A percentile compares a stretch with the other conserved stretches of the same genome.
These are phyloP conservation scores for Kappamyces sp. DNA, from an alignment of 192 early-diverging fungal species.

Conservation along the genomic window DNA sequence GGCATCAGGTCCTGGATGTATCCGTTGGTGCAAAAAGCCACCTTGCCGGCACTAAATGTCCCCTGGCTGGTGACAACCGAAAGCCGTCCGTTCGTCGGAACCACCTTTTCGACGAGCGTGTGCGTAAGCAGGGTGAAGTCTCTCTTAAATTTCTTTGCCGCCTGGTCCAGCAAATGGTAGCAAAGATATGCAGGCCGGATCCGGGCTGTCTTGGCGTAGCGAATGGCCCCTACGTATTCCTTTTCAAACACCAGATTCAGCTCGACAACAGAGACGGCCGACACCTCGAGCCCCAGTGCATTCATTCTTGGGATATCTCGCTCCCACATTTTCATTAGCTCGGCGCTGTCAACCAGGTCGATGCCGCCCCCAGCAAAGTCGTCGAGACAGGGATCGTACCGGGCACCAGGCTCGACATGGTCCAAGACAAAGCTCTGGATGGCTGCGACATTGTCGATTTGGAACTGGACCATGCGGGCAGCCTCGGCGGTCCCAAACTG, in stretches of 20 bases:
- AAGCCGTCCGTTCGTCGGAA: background rate
- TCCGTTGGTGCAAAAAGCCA: slow-evolving; percentile 45
- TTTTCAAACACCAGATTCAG: background rate
- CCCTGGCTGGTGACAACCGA: slow-evolving; percentile 20
- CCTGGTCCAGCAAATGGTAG: slow-evolving; percentile 11
- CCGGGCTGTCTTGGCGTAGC: background rate
- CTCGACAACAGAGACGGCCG: background rate
- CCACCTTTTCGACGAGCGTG: slow-evolving; percentile 14
- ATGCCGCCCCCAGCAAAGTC: slow-evolving; percentile 18
- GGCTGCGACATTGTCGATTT: slow-evolving; percentile 17
- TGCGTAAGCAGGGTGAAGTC: slow-evolving; percentile 14
- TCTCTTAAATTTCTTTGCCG: background rate
- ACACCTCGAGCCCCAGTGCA: slow-evolving; percentile 7
- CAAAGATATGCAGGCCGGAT: slow-evolving; percentile 21
- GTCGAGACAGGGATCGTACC: slow-evolving; percentile 14
- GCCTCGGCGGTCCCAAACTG: slow-evolving; percentile 13
- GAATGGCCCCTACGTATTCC: slow-evolving; percentile 13
- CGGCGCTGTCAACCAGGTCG: slow-evolving; percentile 1
- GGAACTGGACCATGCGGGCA: slow-evolving; percentile 21
- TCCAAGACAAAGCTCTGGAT: slow-evolving; percentile 8
- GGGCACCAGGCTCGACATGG: background rate
- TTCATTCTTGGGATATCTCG: slow-evolving; percentile 13
- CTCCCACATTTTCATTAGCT: slow-evolving; percentile 2
- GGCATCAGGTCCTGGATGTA: slow-evolving; percentile 37
- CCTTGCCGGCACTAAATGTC: slow-evolving; percentile 15